Percentiles rank a stretch among this genome's conserved stretches.
phyloP scores from a whole-genome alignment of 257 asterid genomes.

The Salvia rosmarinus region DNA sequence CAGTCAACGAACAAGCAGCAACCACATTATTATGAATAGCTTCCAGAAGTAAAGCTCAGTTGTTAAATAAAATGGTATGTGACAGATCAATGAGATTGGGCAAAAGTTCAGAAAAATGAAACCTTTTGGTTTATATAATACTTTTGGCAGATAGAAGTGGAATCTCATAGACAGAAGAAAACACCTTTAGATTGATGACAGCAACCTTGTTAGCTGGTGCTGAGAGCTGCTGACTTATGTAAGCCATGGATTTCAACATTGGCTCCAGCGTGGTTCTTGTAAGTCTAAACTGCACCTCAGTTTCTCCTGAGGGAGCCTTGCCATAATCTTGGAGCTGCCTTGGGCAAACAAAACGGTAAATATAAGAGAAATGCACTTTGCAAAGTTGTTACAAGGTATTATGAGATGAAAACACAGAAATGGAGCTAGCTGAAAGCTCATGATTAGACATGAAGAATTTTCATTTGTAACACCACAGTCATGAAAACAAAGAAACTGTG shows the following conservation, averaged over 20 bases:
- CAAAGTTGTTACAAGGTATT: constrained; percentile 17
- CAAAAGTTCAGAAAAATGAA: constrained; percentile 9
- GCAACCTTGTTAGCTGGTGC: constrained; percentile 82
- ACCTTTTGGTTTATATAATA: not conserved
- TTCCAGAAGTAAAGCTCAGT: not conserved
- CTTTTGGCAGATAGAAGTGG: not conserved
- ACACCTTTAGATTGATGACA: constrained; percentile 83
- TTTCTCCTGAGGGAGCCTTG: constrained; percentile 63
- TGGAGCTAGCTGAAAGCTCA: constrained; percentile 17
- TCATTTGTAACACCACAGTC: constrained; percentile 21
- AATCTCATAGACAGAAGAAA: constrained; percentile 11
- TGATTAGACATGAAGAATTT: constrained; percentile 13
- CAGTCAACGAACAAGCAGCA: constrained; percentile 12
- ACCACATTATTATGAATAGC: constrained; percentile 3
- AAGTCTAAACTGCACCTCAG: constrained; percentile 80
- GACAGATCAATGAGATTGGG: constrained; percentile 23
- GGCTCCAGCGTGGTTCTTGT: constrained; percentile 80
- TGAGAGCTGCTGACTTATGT: constrained; percentile 84
- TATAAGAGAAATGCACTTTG: constrained; percentile 1
- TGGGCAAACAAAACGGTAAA: constrained; percentile 28
- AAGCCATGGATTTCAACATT: constrained; percentile 88
- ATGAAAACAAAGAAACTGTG: not conserved
- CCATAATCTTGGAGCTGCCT: constrained; percentile 84
- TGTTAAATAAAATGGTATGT: constrained; percentile 23
- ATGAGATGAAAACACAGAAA: not conserved